phyloP scores from a whole-genome alignment of 345 rosid species.

The Arabidopsis thaliana region TAIR10.1 NC_003074.8:17001-17500 shows the following conservation, averaged over 20 bases:
- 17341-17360: slow-evolving; percentile 93
- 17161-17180: neutral
- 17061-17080: slow-evolving; percentile 96
- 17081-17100: slow-evolving; percentile 96
- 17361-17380: slow-evolving; percentile 8
- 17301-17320: slow-evolving; percentile 91
- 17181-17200: neutral
- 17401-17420: slow-evolving; percentile 17
- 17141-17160: slow-evolving; percentile 1
- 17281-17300: slow-evolving; percentile 94
- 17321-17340: slow-evolving; percentile 95
- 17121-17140: slow-evolving; percentile 90
- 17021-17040: slow-evolving; percentile 88
- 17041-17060: slow-evolving; percentile 78
- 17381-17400: neutral
- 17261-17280: slow-evolving; percentile 93
- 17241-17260: slow-evolving; percentile 93
- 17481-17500: slow-evolving; percentile 91
- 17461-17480: slow-evolving; percentile 78
- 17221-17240: slow-evolving; percentile 93
- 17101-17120: slow-evolving; percentile 74
- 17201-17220: slow-evolving; percentile 88
- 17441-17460: slow-evolving; percentile 70
- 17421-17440: slow-evolving; percentile 75
- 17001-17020: slow-evolving; percentile 86